Percentiles rank a stretch among this genome's conserved stretches.
These are phyloP conservation scores for Fusarium buxicola DNA, from an alignment of 2,329 filamentous ascomycete genomes.

Conservation along the genomic window DNA sequence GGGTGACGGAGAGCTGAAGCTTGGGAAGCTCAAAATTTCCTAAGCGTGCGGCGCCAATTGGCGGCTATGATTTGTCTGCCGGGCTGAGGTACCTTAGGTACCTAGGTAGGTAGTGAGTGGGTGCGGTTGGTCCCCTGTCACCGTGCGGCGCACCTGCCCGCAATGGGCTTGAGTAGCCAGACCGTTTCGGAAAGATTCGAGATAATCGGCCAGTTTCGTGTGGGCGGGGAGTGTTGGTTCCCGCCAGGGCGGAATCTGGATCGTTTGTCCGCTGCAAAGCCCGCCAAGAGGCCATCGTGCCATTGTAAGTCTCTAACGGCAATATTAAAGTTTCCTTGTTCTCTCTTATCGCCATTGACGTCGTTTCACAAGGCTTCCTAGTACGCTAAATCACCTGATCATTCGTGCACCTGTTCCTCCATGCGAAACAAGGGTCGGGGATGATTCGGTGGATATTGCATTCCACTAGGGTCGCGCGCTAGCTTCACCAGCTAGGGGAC, in stretches of 20 bases:
- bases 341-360: constrained; percentile 16
- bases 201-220: constrained; percentile 3
- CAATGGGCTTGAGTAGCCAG: too few species aligned
- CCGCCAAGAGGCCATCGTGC: background rate
- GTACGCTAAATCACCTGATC: constrained; percentile 48
- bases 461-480: constrained; percentile 41
- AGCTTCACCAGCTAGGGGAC: constrained; percentile 35
- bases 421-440: constrained; percentile 44
- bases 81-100: too few species aligned
- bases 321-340: constrained; percentile 1
- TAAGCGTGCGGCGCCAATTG: constrained; percentile 33
- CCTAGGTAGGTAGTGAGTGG: too few species aligned
- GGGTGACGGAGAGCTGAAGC: constrained; percentile 23
- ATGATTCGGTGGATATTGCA: constrained; percentile 43
- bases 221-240: background rate
- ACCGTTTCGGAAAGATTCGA: constrained; percentile 13
- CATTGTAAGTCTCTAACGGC: background rate
- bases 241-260: background rate
- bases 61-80: constrained; percentile 29
- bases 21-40: constrained; percentile 43
- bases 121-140: too few species aligned
- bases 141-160: too few species aligned
- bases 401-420: constrained; percentile 34
- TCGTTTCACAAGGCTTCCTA: constrained; percentile 10
- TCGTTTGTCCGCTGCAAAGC: constrained; percentile 1